These are phyloP conservation scores for Sordariomycetes sp. DNA, from an alignment of 2,329 filamentous ascomycete species.

Conservation along the genomic window DNA sequence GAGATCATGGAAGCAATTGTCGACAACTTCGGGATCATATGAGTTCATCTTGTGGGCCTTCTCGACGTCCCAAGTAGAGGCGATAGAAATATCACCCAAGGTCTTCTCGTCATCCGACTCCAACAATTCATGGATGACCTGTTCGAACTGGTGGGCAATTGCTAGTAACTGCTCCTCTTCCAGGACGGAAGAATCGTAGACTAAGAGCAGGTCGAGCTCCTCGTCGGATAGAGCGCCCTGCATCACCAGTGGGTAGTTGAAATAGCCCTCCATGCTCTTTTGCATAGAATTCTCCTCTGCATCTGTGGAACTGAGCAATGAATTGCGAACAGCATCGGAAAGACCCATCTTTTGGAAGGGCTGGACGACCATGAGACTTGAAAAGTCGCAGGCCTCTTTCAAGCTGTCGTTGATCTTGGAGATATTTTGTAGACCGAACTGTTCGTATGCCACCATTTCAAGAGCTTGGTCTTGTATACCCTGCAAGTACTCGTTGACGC, in stretches of 20 bases:
- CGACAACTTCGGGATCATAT: neutral
- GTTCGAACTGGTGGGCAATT: slow-evolving; percentile 2
- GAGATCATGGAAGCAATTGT: slow-evolving; percentile 26
- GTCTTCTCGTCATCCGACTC: slow-evolving; percentile 1
- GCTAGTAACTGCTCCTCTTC: neutral
- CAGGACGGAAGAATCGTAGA: slow-evolving; percentile 3
- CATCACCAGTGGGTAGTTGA: slow-evolving; percentile 1
- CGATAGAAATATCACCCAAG: neutral
- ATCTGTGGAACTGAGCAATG: too few species aligned
- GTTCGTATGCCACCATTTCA: slow-evolving; percentile 8
- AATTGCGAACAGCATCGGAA: too few species aligned
- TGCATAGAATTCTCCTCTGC: slow-evolving; percentile 1
- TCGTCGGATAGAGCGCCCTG: neutral
- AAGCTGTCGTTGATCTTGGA: slow-evolving; percentile 4
- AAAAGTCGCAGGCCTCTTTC: slow-evolving; percentile 7
- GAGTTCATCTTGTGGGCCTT: neutral
- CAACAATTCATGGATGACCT: slow-evolving; percentile 1
- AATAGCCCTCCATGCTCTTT: slow-evolving; percentile 15
- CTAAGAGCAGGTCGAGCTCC: slow-evolving; percentile 2
- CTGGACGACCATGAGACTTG: slow-evolving; percentile 8
- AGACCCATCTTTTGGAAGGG: too few species aligned
- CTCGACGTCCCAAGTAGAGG: slow-evolving; percentile 1
- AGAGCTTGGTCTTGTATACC: slow-evolving; percentile 4
- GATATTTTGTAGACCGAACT: slow-evolving; percentile 11
- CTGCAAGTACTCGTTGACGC: slow-evolving; percentile 5